Conservation (phyloP, 208 protist species). For the Acanthamoeba triangularis region DNA sequence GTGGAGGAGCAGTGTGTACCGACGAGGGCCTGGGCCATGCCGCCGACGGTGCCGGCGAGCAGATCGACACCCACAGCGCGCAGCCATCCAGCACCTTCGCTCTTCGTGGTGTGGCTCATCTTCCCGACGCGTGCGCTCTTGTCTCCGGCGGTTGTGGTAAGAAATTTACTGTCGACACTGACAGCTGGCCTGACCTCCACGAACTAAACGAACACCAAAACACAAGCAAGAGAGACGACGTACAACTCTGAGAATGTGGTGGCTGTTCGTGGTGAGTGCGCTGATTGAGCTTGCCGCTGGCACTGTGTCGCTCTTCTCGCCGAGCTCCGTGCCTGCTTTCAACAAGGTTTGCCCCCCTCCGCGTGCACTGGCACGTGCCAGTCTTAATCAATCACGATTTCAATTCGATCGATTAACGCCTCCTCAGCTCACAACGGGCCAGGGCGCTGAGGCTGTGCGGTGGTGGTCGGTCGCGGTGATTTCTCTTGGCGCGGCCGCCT, state of each 20-base stretch:
- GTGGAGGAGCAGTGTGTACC: not conserved
- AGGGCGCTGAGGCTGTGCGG: conserved; percentile 6
- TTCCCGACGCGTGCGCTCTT: not conserved
- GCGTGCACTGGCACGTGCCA: too few species aligned
- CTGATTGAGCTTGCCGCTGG: conserved; percentile 17
- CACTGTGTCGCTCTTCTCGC: not conserved
- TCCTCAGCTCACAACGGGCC: not conserved
- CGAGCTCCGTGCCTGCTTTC: not conserved
- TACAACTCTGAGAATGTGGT: not conserved
- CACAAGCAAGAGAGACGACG: not conserved
- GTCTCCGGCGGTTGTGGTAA: not conserved
- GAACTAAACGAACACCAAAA: not conserved
- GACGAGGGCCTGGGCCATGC: conserved; percentile 12
- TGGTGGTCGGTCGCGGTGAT: conserved; percentile 21
- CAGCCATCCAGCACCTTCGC: not conserved
- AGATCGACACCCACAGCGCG: not conserved
- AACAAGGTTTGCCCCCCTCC: not conserved
- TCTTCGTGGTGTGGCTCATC: not conserved
- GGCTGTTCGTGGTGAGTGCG: conserved; percentile 33
- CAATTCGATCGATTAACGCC: not conserved
- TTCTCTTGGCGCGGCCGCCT: not conserved
- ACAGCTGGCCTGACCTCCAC: too few species aligned
- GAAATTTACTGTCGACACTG: not conserved
- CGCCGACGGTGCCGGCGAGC: not conserved
- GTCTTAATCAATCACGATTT: not conserved